Percentiles rank a stretch among this genome's conserved stretches.
These are phyloP conservation scores for Nemania diffusa DNA, from an alignment of 2,329 filamentous ascomycete species.

Conservation along the genomic window DNA sequence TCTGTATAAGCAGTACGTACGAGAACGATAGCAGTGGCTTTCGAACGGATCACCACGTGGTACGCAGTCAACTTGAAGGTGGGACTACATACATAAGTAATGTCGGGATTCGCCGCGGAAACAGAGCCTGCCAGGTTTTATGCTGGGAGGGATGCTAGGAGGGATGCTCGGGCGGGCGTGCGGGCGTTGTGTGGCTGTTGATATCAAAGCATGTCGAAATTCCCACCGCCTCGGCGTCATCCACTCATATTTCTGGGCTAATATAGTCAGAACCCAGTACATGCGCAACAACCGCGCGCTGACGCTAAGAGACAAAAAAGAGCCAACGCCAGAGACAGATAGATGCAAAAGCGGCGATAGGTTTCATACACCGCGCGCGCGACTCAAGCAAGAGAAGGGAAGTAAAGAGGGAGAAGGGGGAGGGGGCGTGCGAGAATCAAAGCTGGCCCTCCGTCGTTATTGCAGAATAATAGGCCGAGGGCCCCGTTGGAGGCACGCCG, in stretches of 20 bases:
- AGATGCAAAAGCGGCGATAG: constrained; percentile 49
- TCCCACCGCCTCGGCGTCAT: constrained; percentile 29
- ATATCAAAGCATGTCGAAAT: constrained; percentile 29
- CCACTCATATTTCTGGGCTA: constrained; percentile 39
- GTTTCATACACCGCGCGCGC: constrained; percentile 33
- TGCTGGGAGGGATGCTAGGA: constrained; percentile 30
- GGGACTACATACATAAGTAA: constrained; percentile 19
- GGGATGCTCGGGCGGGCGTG: too few species aligned
- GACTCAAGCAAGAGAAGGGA: neutral
- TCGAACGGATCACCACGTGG: constrained; percentile 23
- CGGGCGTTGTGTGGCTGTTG: constrained; percentile 13
- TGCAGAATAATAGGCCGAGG: constrained; percentile 39
- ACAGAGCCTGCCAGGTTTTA: constrained; percentile 18
- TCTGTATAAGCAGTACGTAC: constrained; percentile 2
- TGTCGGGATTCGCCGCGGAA: constrained; percentile 36
- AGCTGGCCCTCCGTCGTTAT: constrained; percentile 33
- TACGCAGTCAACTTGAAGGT: constrained; percentile 26
- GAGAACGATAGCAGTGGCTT: constrained; percentile 18
- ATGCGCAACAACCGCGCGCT: constrained; percentile 54
- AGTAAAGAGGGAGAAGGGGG: constrained; percentile 7
- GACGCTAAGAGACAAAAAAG: constrained; percentile 46
- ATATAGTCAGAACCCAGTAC: constrained; percentile 34
- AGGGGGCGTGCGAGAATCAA: constrained; percentile 36
- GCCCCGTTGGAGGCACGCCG: constrained; percentile 38
- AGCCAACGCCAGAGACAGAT: constrained; percentile 30